Base-by-base conservation (phyloP, 192 early-diverging fungal genomes). In the Chytriomyces sp. region DNA sequence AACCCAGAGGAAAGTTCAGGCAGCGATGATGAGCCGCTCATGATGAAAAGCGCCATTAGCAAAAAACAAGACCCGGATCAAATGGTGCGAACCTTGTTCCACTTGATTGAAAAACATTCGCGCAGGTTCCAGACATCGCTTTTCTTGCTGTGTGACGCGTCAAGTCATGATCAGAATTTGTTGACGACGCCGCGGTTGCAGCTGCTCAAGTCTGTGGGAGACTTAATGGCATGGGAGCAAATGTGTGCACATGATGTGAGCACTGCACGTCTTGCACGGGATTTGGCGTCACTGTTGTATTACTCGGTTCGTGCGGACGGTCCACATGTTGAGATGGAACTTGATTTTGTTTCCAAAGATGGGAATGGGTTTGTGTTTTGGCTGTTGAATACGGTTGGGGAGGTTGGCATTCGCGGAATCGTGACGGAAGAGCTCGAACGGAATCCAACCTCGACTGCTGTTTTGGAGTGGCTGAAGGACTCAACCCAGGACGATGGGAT, bases 111-210 rank as follows among this genome's bases (percentile, higher is more conserved):
- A 45, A 62, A 76, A 7, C 79, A 86, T 45, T 72, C 79, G 5
- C 72, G 75, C 48, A 78, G 87, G 26, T 85, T 84, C 80, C 87
- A 88, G 62, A 73, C 74, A 5, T 67, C 83, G 9, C 50, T 84
- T 74, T 85, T 88, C 48, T 50, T 86, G 75, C 82, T 88, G 13
- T 83, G 83, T 75, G 85, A 88, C 67, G 82, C 85, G 5, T 77
- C 78, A 28, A 73, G 77, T 6, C 81, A 82, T 78, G 82, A 86
- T 26, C 71, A 67, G 24, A 68, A 70, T 63, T 69, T 75, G 23
- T 45, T 81, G 35, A 71, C 75, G 59, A 18, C 50, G 9, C 66
- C 60, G 23, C 76, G 76, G 16, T 59, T 81, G 20, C 61, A 71
- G 16, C 28, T 79, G 28, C 77, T 84, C 8, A 68, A 65, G 24